These are phyloP conservation scores for Sisymbrium irio DNA, from an alignment of 345 rosid genomes.

Conservation along the genomic window DNA sequence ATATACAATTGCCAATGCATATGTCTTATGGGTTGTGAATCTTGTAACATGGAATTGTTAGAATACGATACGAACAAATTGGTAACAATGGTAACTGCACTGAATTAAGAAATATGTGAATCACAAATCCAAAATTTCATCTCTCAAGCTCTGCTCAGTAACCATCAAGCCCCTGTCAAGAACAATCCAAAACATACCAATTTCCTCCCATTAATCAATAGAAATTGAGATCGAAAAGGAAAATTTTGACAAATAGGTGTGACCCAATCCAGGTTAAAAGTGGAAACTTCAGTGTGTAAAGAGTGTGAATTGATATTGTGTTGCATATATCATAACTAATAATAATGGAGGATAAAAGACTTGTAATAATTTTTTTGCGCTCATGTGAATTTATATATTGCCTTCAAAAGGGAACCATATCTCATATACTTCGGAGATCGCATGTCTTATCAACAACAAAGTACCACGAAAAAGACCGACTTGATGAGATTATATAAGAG, in stretches of 20 bases:
- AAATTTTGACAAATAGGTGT: too few species aligned
- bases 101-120: background rate
- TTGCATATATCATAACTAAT: background rate
- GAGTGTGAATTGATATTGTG: background rate
- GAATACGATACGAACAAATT: conserved; percentile 9
- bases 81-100: background rate
- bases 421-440: conserved; percentile 69
- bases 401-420: conserved; percentile 66
- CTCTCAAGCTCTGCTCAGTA: conserved; percentile 13
- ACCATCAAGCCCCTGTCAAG: conserved; percentile 28
- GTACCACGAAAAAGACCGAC: conserved; percentile 15
- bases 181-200: background rate
- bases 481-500: conserved; percentile 4
- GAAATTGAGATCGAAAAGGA: too few species aligned
- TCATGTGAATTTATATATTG: conserved; percentile 67
- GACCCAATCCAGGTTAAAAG: background rate
- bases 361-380: conserved; percentile 80
- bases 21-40: background rate
- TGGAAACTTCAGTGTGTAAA: background rate
- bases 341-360: conserved; percentile 17
- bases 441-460: conserved; percentile 53
- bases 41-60: background rate
- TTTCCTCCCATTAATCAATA: background rate
- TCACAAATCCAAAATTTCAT: conserved; percentile 9
- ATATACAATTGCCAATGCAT: conserved; percentile 16